Base-by-base conservation (phyloP, 257 asterid genomes). In the Lithospermum erythrorhizon region DNA sequence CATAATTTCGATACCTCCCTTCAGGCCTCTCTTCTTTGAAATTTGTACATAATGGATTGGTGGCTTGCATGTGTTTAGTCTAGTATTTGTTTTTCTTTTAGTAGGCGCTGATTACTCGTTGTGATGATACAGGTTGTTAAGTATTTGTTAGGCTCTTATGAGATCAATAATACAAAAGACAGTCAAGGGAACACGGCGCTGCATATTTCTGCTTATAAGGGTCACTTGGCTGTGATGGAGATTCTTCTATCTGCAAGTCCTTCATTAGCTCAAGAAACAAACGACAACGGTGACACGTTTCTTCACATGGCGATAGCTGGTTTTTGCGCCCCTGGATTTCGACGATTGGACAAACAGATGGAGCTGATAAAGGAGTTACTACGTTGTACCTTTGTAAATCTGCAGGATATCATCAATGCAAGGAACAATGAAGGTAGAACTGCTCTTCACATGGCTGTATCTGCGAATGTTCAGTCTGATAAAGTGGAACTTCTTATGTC, bases 251-350 rank as follows among this genome's bases (percentile, higher is more conserved):
- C 82, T 11, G 63, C 79, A 29, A 75, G 74, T 49, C 90, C 88
- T 61, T 67, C 86, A 20, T 69, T 70, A 0, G 67, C 71, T 5
- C 62, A 75, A 5, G 19, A 67, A 53, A 58, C 68, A 37, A 91
- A 91, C 76, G 79, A 65, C 16, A 57, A 75, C 5, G 97, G 98
- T 13, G 95, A 88, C 62, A 88, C 95, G 3, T 79, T 86, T 55
- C 86, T 91, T 47, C 98, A 88, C 82, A 84, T 89, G 95, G 90
- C 87, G 0, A 85, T 91, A 49, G 77, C 93, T 14, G 94, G 95
- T 29, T 88, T 91, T 66, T 72, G 79, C 5, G 37, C 90, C 62
- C 95, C 90, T 2, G 81, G 87, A 51, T 91, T 91, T 75, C 78
- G 73, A 17, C 67, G 86, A 67, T 56, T 88, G 61, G 96, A 91